Base-by-base conservation (phyloP, 2,329 filamentous ascomycete species). In the Periglandula ipomoeae region DNA sequence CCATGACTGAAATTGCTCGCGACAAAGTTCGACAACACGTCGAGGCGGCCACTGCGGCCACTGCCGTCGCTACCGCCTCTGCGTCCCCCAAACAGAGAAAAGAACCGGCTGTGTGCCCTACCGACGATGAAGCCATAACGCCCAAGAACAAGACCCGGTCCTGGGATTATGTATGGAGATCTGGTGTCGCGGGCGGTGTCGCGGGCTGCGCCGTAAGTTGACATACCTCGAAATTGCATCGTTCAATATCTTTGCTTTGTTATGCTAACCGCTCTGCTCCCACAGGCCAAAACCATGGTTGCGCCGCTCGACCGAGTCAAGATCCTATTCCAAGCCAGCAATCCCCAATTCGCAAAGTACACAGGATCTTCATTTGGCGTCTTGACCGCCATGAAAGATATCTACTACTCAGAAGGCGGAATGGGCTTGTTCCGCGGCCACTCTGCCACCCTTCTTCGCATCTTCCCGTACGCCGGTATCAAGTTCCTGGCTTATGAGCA, bases 401-500 rank as follows among this genome's bases (percentile, higher is more conserved):
- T 98, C 54, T 87, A 93, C 59, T 70, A 66, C 22, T 73, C 80
- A 41, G 86, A 94, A 53, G 93, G 93, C 34, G 55, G 78, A 2
- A 64, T 74, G 10, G 93, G 93, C 1, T 75, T 98, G 6, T 98
- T 89, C 69, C 85, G 93, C 46, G 93, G 93, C 6, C 93, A 98
- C 65, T 96, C 89, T 4, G 93, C 90, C 3, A 98, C 93, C 0
- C 73, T 98, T 3, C 75, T 97, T 46, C 84, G 93, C 55, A 95
- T 98, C 54, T 98, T 97, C 59, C 93, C 93, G 5, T 98, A 98
- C 65, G 93, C 91, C 15, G 91, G 87, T 41, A 95, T 97, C 68
- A 98, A 98, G 63, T 98, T 98, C 62, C 79, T 98, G 38, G 90
- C 91, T 41, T 98, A 98, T 70, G 93, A 98, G 66, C 93, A 98